These are phyloP conservation scores for Tremella mesenterica DNA, from an alignment of 768 basidiomycete species.

Conservation along the genomic window DNA sequence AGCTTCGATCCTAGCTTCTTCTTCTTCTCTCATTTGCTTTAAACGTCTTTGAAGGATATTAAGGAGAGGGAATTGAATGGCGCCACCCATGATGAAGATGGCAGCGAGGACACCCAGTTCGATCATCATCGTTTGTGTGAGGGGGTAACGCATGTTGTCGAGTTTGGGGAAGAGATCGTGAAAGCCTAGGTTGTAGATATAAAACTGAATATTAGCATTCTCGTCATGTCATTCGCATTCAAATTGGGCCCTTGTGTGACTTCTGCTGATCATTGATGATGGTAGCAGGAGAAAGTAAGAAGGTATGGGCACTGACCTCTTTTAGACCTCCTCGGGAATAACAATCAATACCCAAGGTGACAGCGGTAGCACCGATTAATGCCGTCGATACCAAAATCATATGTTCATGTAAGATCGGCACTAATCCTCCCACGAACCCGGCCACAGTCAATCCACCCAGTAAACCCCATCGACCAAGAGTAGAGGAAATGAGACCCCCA, in stretches of 20 bases:
- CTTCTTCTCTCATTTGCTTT: conserved; percentile 62
- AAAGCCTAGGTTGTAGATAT: conserved; percentile 92
- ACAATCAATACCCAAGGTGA: conserved; percentile 89
- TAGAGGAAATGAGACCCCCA: conserved; percentile 67
- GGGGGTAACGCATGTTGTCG: conserved; percentile 60
- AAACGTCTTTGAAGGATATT: conserved; percentile 63
- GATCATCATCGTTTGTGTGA: conserved; percentile 84
- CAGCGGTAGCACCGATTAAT: conserved; percentile 72
- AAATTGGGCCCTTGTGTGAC: too few relatives aligned
- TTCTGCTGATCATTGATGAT: too few relatives aligned
- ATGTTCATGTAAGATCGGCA: conserved; percentile 79
- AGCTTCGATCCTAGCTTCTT: conserved; percentile 62
- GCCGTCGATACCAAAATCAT: conserved; percentile 78
- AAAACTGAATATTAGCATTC: conserved; percentile 57
- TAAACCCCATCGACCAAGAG: conserved; percentile 80
- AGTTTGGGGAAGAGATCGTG: conserved; percentile 68
- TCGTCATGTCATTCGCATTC: too few relatives aligned
- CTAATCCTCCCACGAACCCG: conserved; percentile 73
- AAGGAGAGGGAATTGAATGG: conserved; percentile 81
- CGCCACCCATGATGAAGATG: conserved; percentile 72
- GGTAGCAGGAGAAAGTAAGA: background rate
- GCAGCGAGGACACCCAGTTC: conserved; percentile 83
- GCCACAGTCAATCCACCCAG: conserved; percentile 75
- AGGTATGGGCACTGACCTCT: conserved; percentile 55
- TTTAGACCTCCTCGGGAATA: conserved; percentile 85